Evolutionary conservation across 768 basidiomycete genomes (phyloP).

Genomic region (Cytidiella melzeri): DNA sequence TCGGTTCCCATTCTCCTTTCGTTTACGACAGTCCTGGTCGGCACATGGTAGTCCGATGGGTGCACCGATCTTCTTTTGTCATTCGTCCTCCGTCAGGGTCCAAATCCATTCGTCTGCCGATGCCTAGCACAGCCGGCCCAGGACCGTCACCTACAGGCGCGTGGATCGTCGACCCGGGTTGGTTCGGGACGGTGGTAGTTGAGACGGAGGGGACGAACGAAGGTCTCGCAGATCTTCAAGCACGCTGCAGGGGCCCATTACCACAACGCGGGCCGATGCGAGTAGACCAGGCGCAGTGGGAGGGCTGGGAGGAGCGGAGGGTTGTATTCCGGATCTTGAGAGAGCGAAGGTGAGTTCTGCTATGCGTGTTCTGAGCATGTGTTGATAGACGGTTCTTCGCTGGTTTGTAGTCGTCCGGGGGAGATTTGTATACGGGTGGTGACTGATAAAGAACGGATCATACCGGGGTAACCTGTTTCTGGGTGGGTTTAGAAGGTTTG

Average conservation of each 20-base stretch:
- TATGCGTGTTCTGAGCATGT: too few relatives aligned
- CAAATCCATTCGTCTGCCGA: constrained; percentile 28
- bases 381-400: background rate
- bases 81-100: constrained; percentile 45
- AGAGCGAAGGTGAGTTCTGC: constrained; percentile 59
- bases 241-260: constrained; percentile 67
- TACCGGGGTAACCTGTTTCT: constrained; percentile 1
- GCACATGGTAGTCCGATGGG: constrained; percentile 83
- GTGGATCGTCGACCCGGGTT: constrained; percentile 65
- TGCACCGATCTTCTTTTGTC: constrained; percentile 72
- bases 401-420: constrained; percentile 12
- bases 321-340: constrained; percentile 67
- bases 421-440: constrained; percentile 15
- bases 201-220: constrained; percentile 89
- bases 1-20: too few relatives aligned
- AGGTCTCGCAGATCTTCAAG: constrained; percentile 70
- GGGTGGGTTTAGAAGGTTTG: background rate
- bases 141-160: constrained; percentile 44
- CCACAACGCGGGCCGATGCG: constrained; percentile 30
- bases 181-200: constrained; percentile 79
- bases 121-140: constrained; percentile 22
- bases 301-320: constrained; percentile 36
- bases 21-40: too few relatives aligned
- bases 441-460: constrained; percentile 10
- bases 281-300: constrained; percentile 27